Conservation (phyloP, 257 asterid genomes). For the Solanum neorickii region DNA sequence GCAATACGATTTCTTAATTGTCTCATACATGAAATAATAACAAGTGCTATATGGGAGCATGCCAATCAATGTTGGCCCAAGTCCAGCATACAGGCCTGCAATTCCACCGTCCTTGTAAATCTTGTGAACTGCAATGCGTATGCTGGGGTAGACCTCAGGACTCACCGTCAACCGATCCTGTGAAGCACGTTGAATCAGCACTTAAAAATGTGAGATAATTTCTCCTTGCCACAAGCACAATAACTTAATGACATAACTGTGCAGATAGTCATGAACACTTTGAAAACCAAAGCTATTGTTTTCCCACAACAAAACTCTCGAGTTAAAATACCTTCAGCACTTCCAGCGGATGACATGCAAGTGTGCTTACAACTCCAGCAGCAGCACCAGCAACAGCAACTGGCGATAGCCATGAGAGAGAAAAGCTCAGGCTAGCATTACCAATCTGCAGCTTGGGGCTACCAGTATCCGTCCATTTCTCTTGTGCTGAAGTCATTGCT, state of each 20-base stretch:
- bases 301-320: not conserved
- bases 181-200: slow-evolving; percentile 1
- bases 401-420: slow-evolving; percentile 79
- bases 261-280: not conserved
- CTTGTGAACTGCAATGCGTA: slow-evolving; percentile 54
- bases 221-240: not conserved
- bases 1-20: slow-evolving; percentile 84
- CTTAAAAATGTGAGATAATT: not conserved
- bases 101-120: slow-evolving; percentile 70
- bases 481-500: slow-evolving; percentile 62
- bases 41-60: slow-evolving; percentile 98
- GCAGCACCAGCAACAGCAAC: slow-evolving; percentile 94
- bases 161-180: slow-evolving; percentile 92
- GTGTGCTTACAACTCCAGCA: slow-evolving; percentile 86
- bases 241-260: not conserved
- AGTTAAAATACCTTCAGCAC: slow-evolving; percentile 59
- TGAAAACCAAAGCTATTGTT: not conserved
- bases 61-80: slow-evolving; percentile 77
- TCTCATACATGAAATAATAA: slow-evolving; percentile 91
- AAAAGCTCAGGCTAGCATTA: slow-evolving; percentile 28
- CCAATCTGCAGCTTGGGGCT: slow-evolving; percentile 47
- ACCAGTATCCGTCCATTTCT: slow-evolving; percentile 41
- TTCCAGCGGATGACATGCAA: slow-evolving; percentile 94
- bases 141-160: slow-evolving; percentile 69
- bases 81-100: slow-evolving; percentile 62